Evolutionary conservation across 768 basidiomycete genomes (phyloP).

Genomic region (Leccinum variicolor): DNA sequence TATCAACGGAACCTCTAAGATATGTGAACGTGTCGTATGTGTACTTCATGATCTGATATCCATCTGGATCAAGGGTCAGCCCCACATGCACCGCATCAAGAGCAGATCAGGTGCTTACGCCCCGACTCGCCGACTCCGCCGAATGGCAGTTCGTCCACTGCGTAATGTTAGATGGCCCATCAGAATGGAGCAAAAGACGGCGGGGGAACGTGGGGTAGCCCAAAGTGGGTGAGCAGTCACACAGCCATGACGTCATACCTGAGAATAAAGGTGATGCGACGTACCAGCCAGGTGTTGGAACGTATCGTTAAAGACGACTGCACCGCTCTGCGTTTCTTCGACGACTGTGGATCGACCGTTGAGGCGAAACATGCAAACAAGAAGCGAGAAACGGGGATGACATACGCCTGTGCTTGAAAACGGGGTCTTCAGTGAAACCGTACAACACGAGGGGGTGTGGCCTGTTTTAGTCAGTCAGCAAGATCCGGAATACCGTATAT

Average conservation of each 20-base stretch:
- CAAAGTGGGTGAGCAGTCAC: slow-evolving; percentile 5
- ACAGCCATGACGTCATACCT: slow-evolving; percentile 13
- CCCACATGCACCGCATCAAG: not conserved
- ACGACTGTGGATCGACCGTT: slow-evolving; percentile 39
- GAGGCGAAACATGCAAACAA: not conserved
- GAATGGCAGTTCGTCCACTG: slow-evolving; percentile 45
- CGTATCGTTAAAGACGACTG: slow-evolving; percentile 56
- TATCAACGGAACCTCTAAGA: slow-evolving; percentile 45
- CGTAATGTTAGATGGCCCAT: not conserved
- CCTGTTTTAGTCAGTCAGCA: slow-evolving; percentile 29
- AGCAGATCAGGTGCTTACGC: slow-evolving; percentile 38
- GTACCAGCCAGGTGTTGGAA: slow-evolving; percentile 51
- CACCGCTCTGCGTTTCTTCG: slow-evolving; percentile 54
- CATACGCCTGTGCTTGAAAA: slow-evolving; percentile 39
- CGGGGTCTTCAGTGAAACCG: slow-evolving; percentile 51
- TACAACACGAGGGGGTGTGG: slow-evolving; percentile 62
- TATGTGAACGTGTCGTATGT: slow-evolving; percentile 57
- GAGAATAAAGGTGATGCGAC: slow-evolving; percentile 7
- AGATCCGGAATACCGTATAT: not conserved
- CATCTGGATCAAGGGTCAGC: slow-evolving; percentile 38
- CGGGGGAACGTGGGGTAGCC: not conserved
- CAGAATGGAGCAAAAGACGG: not conserved
- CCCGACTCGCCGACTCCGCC: slow-evolving; percentile 62
- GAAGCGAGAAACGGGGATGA: not conserved
- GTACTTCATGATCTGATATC: slow-evolving; percentile 48